These are phyloP conservation scores for Croton laevigatus DNA, from an alignment of 441 rosid genomes.

Conservation along the genomic window DNA sequence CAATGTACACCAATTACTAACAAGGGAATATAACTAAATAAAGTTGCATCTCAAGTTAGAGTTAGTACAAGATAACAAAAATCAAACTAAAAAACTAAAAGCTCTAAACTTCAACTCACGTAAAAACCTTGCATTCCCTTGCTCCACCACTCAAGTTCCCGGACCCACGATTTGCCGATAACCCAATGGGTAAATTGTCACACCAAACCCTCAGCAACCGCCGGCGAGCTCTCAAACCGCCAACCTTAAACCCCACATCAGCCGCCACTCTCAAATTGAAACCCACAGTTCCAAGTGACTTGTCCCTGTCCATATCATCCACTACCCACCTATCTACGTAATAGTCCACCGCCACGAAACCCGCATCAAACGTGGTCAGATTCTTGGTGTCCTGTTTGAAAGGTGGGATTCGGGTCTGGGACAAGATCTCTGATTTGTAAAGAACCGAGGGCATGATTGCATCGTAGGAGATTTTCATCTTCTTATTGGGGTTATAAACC, in stretches of 20 bases:
- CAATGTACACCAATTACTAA: background rate
- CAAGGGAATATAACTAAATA: background rate
- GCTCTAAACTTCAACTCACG: constrained; percentile 23
- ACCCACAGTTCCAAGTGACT: constrained; percentile 34
- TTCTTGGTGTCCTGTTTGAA: constrained; percentile 58
- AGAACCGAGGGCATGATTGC: constrained; percentile 22
- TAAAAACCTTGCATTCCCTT: constrained; percentile 39
- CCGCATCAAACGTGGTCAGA: constrained; percentile 36
- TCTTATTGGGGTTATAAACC: constrained; percentile 71
- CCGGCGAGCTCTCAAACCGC: constrained; percentile 47
- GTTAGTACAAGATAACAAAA: background rate
- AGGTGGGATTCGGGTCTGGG: constrained; percentile 51
- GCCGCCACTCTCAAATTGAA: constrained; percentile 49
- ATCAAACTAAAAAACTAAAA: constrained; percentile 1
- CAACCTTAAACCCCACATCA: constrained; percentile 42
- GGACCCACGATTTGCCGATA: constrained; percentile 35
- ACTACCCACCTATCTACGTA: constrained; percentile 34
- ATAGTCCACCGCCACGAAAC: constrained; percentile 37
- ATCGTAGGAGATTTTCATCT: constrained; percentile 50
- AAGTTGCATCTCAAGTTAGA: background rate
- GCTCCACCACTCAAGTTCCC: constrained; percentile 53
- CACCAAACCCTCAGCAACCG: constrained; percentile 47
- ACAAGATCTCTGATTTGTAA: constrained; percentile 30
- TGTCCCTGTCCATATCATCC: constrained; percentile 38
- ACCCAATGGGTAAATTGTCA: constrained; percentile 30